These are phyloP conservation scores for Phytophthora pinifolia DNA, from an alignment of 352 stramenopile species.

Conservation along the genomic window DNA sequence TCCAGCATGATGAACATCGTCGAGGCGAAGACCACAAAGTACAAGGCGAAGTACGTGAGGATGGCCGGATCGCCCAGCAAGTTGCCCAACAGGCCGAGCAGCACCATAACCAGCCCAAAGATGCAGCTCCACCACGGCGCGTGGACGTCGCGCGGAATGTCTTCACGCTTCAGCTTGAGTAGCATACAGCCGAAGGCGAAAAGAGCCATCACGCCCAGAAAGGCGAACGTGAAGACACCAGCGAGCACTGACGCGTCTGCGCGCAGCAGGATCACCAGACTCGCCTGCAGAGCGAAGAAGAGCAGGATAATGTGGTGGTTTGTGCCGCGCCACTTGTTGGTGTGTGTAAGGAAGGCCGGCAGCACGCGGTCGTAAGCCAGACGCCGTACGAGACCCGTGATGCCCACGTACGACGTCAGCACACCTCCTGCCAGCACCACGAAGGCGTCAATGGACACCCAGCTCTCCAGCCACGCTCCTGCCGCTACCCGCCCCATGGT, in stretches of 20 bases:
- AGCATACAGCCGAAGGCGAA: constrained; percentile 92
- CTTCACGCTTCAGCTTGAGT: constrained; percentile 92
- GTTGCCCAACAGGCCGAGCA: constrained; percentile 64
- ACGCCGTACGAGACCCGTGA: constrained; percentile 80
- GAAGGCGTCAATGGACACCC: constrained; percentile 87
- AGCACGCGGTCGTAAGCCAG: constrained; percentile 80
- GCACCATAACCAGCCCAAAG: constrained; percentile 71
- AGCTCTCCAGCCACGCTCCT: constrained; percentile 62
- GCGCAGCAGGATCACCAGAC: constrained; percentile 75
- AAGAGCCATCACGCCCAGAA: constrained; percentile 90
- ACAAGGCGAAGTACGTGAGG: constrained; percentile 83
- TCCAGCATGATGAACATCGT: constrained; percentile 85
- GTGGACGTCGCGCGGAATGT: constrained; percentile 86
- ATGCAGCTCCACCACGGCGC: constrained; percentile 84
- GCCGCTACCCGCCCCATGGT: constrained; percentile 60
- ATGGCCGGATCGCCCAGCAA: constrained; percentile 70
- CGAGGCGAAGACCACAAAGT: constrained; percentile 66
- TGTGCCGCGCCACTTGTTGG: constrained; percentile 78
- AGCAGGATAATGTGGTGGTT: constrained; percentile 85
- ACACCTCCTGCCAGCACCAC: constrained; percentile 87
- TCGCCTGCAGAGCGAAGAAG: constrained; percentile 73
- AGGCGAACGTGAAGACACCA: constrained; percentile 92
- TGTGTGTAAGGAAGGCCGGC: constrained; percentile 54
- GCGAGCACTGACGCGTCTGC: constrained; percentile 82
- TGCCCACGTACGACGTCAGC: constrained; percentile 89